Evolutionary conservation across 768 basidiomycete species (phyloP).

Genomic region (Chalciporus piperatus): DNA sequence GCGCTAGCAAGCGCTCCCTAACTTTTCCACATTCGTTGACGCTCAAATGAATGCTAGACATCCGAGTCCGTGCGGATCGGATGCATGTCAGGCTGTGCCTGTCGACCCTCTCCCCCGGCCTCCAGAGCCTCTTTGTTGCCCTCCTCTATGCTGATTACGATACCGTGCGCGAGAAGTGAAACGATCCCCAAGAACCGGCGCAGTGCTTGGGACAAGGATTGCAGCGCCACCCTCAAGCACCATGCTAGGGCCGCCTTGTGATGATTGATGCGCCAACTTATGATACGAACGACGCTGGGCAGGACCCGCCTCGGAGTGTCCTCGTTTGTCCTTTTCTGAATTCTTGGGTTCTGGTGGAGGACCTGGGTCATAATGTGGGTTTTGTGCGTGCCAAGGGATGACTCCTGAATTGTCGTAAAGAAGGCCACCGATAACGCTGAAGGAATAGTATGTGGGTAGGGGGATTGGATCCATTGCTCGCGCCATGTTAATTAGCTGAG

Average conservation of each 20-base stretch:
- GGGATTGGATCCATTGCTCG: conserved; percentile 33
- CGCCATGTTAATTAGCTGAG: conserved; percentile 44
- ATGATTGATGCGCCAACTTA: not conserved
- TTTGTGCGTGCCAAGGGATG: conserved; percentile 50
- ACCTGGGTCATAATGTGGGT: conserved; percentile 72
- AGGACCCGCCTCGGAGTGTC: not conserved
- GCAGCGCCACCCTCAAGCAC: not conserved
- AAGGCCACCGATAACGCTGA: conserved; percentile 48
- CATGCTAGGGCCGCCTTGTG: not conserved
- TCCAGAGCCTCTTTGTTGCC: not conserved
- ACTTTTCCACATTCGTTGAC: not conserved
- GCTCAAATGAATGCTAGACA: not conserved
- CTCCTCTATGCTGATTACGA: not conserved
- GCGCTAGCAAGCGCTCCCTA: too few species aligned
- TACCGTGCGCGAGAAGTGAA: not conserved
- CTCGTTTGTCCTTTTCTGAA: conserved; percentile 3
- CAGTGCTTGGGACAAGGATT: not conserved
- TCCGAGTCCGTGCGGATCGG: conserved; percentile 1
- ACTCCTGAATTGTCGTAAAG: conserved; percentile 39
- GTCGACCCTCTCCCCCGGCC: not conserved
- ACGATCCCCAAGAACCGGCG: not conserved
- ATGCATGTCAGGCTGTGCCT: not conserved
- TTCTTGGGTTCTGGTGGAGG: conserved; percentile 42
- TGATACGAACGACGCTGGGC: not conserved
- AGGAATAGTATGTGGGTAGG: conserved; percentile 48